Evolutionary conservation across 2,329 filamentous ascomycete species (phyloP).

Genomic region (Botrytis tulipae): DNA sequence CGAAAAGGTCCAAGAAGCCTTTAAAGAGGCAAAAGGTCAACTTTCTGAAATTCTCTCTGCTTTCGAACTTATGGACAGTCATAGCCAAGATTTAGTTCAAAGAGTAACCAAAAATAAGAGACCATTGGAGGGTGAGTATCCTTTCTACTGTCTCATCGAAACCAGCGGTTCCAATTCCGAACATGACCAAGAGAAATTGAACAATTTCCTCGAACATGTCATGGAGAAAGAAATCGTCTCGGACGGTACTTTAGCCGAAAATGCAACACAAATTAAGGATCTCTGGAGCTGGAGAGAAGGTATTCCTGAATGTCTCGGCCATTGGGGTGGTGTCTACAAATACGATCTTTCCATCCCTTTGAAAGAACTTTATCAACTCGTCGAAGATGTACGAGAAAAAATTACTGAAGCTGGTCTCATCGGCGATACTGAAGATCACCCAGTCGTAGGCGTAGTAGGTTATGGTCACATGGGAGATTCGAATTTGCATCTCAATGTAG

Average conservation of each 20-base stretch:
- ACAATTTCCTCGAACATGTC: constrained; percentile 85
- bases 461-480: constrained; percentile 98
- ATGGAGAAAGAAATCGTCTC: constrained; percentile 83
- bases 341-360: constrained; percentile 97
- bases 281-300: constrained; percentile 94
- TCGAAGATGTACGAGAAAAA: constrained; percentile 76
- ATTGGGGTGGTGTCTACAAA: constrained; percentile 96
- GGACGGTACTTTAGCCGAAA: constrained; percentile 89
- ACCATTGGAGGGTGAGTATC: constrained; percentile 79
- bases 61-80: constrained; percentile 93
- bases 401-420: constrained; percentile 74
- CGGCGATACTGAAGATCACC: constrained; percentile 70
- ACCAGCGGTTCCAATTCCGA: constrained; percentile 93
- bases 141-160: constrained; percentile 96
- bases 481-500: constrained; percentile 91
- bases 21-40: constrained; percentile 83
- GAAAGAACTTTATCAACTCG: constrained; percentile 79
- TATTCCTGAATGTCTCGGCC: constrained; percentile 82
- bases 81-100: constrained; percentile 75
- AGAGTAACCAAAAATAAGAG: constrained; percentile 72
- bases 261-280: constrained; percentile 81
- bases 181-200: constrained; percentile 89
- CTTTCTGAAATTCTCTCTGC: constrained; percentile 94
- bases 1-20: constrained; percentile 83
- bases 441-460: constrained; percentile 86